Evolutionary conservation across 2,329 filamentous ascomycete species (phyloP).

Genomic region (Microthyrium microscopicum): DNA sequence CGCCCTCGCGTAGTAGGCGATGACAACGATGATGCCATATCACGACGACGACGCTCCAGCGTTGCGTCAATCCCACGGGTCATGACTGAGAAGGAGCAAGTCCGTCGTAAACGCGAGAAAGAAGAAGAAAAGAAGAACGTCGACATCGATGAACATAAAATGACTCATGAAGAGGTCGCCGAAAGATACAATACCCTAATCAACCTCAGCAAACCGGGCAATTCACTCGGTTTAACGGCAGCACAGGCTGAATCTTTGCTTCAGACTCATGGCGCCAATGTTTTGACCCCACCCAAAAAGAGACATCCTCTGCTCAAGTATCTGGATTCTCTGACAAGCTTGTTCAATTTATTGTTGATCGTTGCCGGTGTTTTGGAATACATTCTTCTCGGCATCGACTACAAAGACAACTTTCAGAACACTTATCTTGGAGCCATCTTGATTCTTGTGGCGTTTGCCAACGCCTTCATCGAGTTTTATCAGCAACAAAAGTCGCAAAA

Average conservation of each 20-base stretch:
- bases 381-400: slow-evolving; percentile 3
- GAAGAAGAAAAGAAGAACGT: neutral
- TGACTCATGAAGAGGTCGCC: slow-evolving; percentile 2
- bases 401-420: neutral
- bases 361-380: slow-evolving; percentile 3
- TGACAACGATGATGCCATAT: neutral
- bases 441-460: slow-evolving; percentile 46
- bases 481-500: slow-evolving; percentile 30
- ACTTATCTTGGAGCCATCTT: slow-evolving; percentile 45
- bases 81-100: neutral
- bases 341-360: slow-evolving; percentile 2
- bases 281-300: neutral
- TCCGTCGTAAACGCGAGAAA: slow-evolving; percentile 2
- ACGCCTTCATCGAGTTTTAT: slow-evolving; percentile 44
- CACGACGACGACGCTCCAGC: neutral
- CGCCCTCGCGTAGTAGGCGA: neutral
- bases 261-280: slow-evolving; percentile 1
- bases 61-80: neutral
- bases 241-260: slow-evolving; percentile 1
- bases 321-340: slow-evolving; percentile 1
- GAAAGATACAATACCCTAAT: slow-evolving; percentile 3
- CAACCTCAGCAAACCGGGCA: neutral
- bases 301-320: slow-evolving; percentile 1
- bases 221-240: neutral
- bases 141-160: slow-evolving; percentile 2